Base-by-base conservation (phyloP, 2,329 filamentous ascomycete genomes). In the Ophiostoma ulmi region DNA sequence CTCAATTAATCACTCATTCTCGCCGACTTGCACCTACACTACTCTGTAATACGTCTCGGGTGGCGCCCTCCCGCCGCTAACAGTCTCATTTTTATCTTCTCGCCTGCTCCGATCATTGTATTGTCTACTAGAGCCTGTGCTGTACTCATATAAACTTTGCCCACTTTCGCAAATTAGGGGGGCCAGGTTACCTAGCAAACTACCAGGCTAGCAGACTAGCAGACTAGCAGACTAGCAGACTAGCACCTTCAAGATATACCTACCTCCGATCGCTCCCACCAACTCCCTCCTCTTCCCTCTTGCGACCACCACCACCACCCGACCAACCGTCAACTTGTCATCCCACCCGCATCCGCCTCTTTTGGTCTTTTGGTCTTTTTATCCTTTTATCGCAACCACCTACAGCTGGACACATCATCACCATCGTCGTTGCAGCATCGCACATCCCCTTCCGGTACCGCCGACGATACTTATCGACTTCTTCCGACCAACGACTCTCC, bases 81-180 rank as follows among this genome's bases (percentile, higher is more conserved):
- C 20, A 61, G 58, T 38, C 61, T 58, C 31, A 31, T 58, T 63
- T 63, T 63, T 36, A 17, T 36, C 20, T 1, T 41, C 63, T 65
- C 36, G 41, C 52, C 41, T 31, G 67, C 68, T 69, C 67, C 68
- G 58, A 31, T 39, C 66, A 58, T 58, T 44, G 39, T 44, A 44
- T 44, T 44, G 38, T 39, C 38, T 39, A 39, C 31, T 31, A 31
- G 31, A 31, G 31, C 31, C 31, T 31, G 31, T 31, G 31, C 31
- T 39, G 38, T 39, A 39, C 5, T 39, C n/a, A 35, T 39, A 36
- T 39, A 48, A n/a, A n/a, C 52, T 67, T 36, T 64, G 41, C 70
- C 70, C 67, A 71, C 67, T 71, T 71, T 69, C 70, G 70, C 61
- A 71, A 55, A 71, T 71, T 71, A 61, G 61, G 70, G 68, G 70